Base-by-base conservation (phyloP, 208 protist species). In the Leishmania turanica region DNA sequence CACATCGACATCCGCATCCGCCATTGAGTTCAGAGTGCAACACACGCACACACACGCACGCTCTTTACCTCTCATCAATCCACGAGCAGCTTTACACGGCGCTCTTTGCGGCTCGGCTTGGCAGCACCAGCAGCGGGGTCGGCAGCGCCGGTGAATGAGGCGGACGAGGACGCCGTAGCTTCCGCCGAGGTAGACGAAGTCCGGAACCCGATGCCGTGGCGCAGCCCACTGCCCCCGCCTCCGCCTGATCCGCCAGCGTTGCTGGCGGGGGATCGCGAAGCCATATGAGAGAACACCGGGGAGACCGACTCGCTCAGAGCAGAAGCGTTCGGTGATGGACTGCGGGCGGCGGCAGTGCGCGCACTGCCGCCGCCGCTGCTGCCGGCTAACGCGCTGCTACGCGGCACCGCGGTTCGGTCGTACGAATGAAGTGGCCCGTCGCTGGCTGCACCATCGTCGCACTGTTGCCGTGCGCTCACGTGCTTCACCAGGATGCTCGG, bases 11-110 rank as follows among this genome's bases (percentile, higher is more conserved):
- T 11, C 58, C 27, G 58, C 7, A 31, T 64, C 58, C 5, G 58
- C 34, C 58, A 17, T 6, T 64, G 58, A 11, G 27, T 17, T 64
- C 8, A 15, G 47, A 2, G 5, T n/a, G 68, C 68, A 45, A 1
- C 40, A 47, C 19, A 24, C 53, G 19, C 73, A 34, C 34, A 37
- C 34, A 13, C 45, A 74, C 45, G 1, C 37, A 27, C 13, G 40
- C 45, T 31, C 51, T 27, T 70, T 0, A 70, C 34, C 45, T 27
- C 31, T 77, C 68, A 45, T 87, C 80, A 91, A 81, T 94, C 89
- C 60, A 89, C 79, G 3, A 94, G 62, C 54, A 94, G 83, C 54
- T 84, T 94, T 17, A 94, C 91, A 21, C 89, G 81, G 1, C 82
- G 75, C 82, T 89, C 89, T 77, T 86, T 85, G 5, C 80, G 79